phyloP scores from a whole-genome alignment of 2,329 filamentous ascomycete species.

The Penicillium rolfsii region DNA sequence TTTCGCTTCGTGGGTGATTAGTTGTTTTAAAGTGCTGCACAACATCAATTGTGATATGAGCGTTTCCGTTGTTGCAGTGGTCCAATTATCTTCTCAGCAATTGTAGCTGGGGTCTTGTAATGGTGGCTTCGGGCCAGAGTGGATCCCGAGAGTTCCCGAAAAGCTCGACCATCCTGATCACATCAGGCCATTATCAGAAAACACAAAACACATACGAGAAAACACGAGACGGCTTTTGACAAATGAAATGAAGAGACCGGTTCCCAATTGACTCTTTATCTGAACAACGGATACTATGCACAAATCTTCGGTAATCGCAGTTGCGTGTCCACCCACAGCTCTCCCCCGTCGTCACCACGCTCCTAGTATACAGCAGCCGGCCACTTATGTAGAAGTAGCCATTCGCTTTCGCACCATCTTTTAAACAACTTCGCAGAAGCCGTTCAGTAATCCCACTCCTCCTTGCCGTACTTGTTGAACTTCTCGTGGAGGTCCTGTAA shows the following conservation, averaged over 20 bases:
- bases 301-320: conserved; percentile 34
- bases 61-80: conserved; percentile 9
- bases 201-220: neutral
- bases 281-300: conserved; percentile 39
- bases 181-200: conserved; percentile 1
- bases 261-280: conserved; percentile 37
- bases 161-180: conserved; percentile 1
- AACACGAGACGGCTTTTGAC: neutral
- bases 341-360: conserved; percentile 29
- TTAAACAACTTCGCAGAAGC: conserved; percentile 19
- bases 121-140: neutral
- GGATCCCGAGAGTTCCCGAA: conserved; percentile 9
- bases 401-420: conserved; percentile 21
- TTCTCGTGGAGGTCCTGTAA: conserved; percentile 83
- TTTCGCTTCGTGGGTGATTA: conserved; percentile 15
- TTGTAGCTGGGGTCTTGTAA: conserved; percentile 7
- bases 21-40: conserved; percentile 15
- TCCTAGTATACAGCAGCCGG: conserved; percentile 42
- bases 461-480: conserved; percentile 99
- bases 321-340: conserved; percentile 27
- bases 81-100: conserved; percentile 5
- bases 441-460: conserved; percentile 64
- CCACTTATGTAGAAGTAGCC: conserved; percentile 16
- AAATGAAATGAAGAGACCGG: conserved; percentile 31
- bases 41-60: conserved; percentile 14